A percentile compares a stretch with the other conserved stretches of the same genome.
Conservation (phyloP, 495 filamentous ascomycete species). For the Penicillium diatomitis region DNA sequence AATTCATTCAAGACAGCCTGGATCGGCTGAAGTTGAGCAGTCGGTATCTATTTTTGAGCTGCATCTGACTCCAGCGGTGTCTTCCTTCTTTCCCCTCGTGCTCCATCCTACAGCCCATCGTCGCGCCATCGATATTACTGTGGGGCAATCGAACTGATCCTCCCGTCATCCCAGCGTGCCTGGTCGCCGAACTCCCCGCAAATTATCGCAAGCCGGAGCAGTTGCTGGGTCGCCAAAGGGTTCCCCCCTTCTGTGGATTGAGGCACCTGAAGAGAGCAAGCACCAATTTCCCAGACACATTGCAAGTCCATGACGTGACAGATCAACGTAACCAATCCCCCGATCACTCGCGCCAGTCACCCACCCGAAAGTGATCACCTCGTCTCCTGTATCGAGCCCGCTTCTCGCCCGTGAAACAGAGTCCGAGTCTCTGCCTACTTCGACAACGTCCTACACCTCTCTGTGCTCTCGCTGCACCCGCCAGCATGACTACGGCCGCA, state of each 20-base stretch:
- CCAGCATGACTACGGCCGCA: slow-evolving; percentile 32
- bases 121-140: slow-evolving; percentile 5
- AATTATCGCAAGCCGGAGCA: slow-evolving; percentile 4
- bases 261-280: too few relatives aligned
- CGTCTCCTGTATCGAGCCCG: neutral
- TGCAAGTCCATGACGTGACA: too few relatives aligned
- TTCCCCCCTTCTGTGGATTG: too few relatives aligned
- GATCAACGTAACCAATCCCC: too few relatives aligned
- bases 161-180: slow-evolving; percentile 4
- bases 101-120: neutral
- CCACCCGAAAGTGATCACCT: neutral
- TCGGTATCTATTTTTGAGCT: neutral
- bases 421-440: neutral
- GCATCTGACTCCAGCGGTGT: too few relatives aligned
- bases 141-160: slow-evolving; percentile 8
- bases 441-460: neutral
- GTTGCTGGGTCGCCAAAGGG: slow-evolving; percentile 20
- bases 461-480: slow-evolving; percentile 12
- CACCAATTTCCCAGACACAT: too few relatives aligned
- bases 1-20: too few relatives aligned
- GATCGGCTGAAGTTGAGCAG: too few relatives aligned
- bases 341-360: neutral
- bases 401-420: neutral
- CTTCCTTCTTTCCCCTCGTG: neutral
- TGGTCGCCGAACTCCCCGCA: slow-evolving; percentile 14